Evolutionary conservation across 2,329 filamentous ascomycete species (phyloP), one percentile per base, ranked within the genome.

Genomic region (Fusarium udum): DNA sequence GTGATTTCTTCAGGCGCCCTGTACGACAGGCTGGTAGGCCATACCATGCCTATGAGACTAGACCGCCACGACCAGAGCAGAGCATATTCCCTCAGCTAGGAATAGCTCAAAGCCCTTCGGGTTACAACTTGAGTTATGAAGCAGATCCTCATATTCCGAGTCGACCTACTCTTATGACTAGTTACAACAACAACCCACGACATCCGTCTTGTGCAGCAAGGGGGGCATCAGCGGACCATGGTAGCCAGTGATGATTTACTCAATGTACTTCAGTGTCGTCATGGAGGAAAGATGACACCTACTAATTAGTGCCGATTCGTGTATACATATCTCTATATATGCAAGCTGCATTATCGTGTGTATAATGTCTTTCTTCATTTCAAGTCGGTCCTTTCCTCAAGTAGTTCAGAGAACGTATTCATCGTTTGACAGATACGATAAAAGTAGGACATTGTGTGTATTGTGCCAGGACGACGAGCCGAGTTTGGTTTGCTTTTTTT

Each of bases 1-100:
- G 26, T 7, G 82, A 85, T 55, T 88, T 87, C 67, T 83, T 87
- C 60, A 81, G 83, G 43, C 82, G 84, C 34, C 85, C 85, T 9
- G 71, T 84, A 31, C 77, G 77, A 45, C 77, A 79, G 36, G 80
- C 81, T 32, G 72, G 66, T 18, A 58, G 57, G 34, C 56, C 73
- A 28, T 61, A 78, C 48, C 80, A 82, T 53, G 70, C 77, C n/a
- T 68, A 72, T 36, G 77, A 79, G 12, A 55, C 64, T 14, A 67
- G 67, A 4, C 67, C 64, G 15, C 34, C 71, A 10, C 52, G 37
- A 32, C 62, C 68, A 28, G 75, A 75, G 31, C 60, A 62, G 6
- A 63, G 36, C 16, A 28, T 49, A 13, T 69, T 71, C 43, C 52
- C 67, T 7, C 55, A 58, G 26, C 72, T 74, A n/a, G 55, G 42